These are phyloP conservation scores for Aspergillus avenaceus DNA, from an alignment of 495 filamentous ascomycete species.

Conservation along the genomic window DNA sequence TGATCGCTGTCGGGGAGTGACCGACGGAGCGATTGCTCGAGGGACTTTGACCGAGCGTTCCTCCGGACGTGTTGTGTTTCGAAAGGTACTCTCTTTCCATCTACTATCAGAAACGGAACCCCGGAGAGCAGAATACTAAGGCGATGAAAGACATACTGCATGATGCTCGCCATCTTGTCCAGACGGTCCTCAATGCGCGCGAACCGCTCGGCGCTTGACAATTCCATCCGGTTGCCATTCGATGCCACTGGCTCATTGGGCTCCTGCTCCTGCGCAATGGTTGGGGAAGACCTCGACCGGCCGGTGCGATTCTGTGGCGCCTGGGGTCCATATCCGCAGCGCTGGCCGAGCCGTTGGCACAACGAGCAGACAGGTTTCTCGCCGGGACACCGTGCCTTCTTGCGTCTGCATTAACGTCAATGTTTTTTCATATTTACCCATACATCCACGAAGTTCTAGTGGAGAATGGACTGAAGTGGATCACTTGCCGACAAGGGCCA, in stretches of 20 bases:
- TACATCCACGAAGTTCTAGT: too few relatives aligned
- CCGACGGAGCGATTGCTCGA: background rate
- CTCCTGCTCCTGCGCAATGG: background rate
- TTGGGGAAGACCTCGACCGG: background rate
- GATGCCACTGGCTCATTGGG: background rate
- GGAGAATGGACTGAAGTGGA: background rate
- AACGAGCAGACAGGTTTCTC: conserved; percentile 35
- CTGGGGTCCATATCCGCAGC: conserved; percentile 28
- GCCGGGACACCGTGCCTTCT: conserved; percentile 40
- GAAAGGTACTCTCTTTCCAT: background rate
- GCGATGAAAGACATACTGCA: conserved; percentile 13
- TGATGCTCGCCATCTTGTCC: conserved; percentile 18
- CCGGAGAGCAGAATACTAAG: background rate
- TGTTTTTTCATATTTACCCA: too few relatives aligned
- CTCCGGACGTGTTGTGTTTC: background rate
- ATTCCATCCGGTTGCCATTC: background rate
- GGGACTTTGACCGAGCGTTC: background rate
- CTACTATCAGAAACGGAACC: too few relatives aligned
- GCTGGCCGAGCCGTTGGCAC: conserved; percentile 32
- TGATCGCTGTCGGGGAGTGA: background rate
- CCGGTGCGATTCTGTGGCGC: background rate
- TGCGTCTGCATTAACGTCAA: conserved; percentile 28
- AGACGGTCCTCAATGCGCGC: conserved; percentile 23
- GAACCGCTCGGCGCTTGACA: conserved; percentile 7
- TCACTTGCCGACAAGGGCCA: conserved; percentile 32